Percentiles rank a stretch among this genome's conserved stretches.
Evolutionary conservation across 2,329 filamentous ascomycete genomes (phyloP).

Genomic region (Davidsoniella neocaledoniae): DNA sequence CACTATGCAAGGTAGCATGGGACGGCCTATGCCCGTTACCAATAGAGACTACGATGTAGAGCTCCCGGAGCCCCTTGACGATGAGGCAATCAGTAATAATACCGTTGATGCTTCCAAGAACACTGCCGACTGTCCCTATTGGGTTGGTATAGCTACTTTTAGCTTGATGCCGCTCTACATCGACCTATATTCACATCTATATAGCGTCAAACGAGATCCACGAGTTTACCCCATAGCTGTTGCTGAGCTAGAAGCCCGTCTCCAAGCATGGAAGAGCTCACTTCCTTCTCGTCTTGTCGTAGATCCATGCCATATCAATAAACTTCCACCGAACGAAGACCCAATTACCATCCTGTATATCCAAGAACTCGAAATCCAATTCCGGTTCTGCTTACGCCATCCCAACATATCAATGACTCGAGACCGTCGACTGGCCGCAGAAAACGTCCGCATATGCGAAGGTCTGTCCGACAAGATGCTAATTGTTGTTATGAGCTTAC

Average conservation of each 20-base stretch:
- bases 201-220: slow-evolving; percentile 47
- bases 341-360: slow-evolving; percentile 31
- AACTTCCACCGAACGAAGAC: slow-evolving; percentile 22
- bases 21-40: slow-evolving; percentile 58
- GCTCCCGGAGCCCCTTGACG: slow-evolving; percentile 53
- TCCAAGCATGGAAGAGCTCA: slow-evolving; percentile 44
- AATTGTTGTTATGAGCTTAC: slow-evolving; percentile 38
- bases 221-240: slow-evolving; percentile 48
- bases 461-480: slow-evolving; percentile 49
- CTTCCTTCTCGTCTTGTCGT: slow-evolving; percentile 40
- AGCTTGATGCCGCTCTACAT: slow-evolving; percentile 50
- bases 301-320: slow-evolving; percentile 21
- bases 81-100: slow-evolving; percentile 50
- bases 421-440: slow-evolving; percentile 38
- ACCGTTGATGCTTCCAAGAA: slow-evolving; percentile 31
- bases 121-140: slow-evolving; percentile 38
- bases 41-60: slow-evolving; percentile 65
- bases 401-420: slow-evolving; percentile 41
- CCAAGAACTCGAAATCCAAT: slow-evolving; percentile 37
- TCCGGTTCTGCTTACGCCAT: slow-evolving; percentile 42
- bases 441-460: slow-evolving; percentile 49
- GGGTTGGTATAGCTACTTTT: slow-evolving; percentile 48
- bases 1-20: slow-evolving; percentile 58
- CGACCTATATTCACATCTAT: slow-evolving; percentile 62
- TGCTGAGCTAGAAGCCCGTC: slow-evolving; percentile 45